phyloP scores from a whole-genome alignment of 345 rosid genomes.

The Citrus unshiu region DNA sequence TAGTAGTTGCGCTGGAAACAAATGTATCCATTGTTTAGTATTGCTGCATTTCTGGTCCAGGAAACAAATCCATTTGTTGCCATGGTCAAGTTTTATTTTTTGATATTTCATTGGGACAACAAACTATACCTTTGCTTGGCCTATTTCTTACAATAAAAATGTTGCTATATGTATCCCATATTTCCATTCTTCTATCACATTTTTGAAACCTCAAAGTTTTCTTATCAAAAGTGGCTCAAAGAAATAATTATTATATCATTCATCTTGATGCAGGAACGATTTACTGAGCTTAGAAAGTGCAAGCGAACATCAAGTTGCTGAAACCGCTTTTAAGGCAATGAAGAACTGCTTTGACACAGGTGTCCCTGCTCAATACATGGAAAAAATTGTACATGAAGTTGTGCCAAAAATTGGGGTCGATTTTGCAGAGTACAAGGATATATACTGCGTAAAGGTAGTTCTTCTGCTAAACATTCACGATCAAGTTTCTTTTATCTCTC shows the following conservation, averaged over 20 bases:
- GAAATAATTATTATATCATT: neutral
- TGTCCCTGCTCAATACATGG: constrained; percentile 10
- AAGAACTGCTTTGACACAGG: constrained; percentile 1
- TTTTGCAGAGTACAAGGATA: constrained; percentile 1
- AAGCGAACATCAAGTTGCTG: neutral
- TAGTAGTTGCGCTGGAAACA: neutral
- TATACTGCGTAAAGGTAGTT: constrained; percentile 12
- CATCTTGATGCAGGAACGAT: constrained; percentile 6
- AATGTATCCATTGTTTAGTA: neutral
- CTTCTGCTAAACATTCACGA: neutral
- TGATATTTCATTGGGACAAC: neutral
- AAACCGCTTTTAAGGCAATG: constrained; percentile 10
- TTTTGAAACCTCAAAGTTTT: neutral
- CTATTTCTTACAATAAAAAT: neutral
- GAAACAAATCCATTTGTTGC: neutral
- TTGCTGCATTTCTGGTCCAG: neutral
- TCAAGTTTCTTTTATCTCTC: neutral
- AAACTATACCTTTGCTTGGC: neutral
- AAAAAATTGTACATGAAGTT: neutral
- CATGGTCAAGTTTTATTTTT: neutral
- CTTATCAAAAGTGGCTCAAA: neutral
- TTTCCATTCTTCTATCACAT: neutral
- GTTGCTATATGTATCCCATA: neutral
- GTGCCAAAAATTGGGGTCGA: constrained; percentile 4
- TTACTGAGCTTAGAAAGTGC: neutral